These are phyloP conservation scores for Aspergillus diversus DNA, from an alignment of 495 filamentous ascomycete genomes.

Conservation along the genomic window DNA sequence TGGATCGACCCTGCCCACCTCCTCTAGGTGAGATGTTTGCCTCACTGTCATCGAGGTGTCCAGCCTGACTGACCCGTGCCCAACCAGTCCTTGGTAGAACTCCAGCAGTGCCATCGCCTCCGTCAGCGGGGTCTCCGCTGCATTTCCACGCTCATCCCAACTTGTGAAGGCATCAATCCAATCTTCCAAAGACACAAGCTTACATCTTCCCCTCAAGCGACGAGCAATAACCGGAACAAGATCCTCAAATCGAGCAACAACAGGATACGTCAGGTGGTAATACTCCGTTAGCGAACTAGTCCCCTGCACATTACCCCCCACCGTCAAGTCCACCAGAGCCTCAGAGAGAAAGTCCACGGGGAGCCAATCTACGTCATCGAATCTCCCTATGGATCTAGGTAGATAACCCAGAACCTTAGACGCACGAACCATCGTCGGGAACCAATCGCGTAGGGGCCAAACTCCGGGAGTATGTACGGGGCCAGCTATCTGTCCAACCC, in stretches of 20 bases:
- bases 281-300: not conserved
- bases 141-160: not conserved
- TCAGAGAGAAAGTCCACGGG: conserved; percentile 49
- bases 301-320: not conserved
- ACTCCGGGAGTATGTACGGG: conserved; percentile 39
- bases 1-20: conserved; percentile 38
- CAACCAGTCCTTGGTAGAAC: conserved; percentile 14
- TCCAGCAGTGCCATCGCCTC: conserved; percentile 4
- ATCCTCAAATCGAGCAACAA: not conserved
- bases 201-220: not conserved
- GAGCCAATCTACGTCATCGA: conserved; percentile 30
- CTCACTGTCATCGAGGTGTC: conserved; percentile 6
- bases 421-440: conserved; percentile 47
- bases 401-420: conserved; percentile 24
- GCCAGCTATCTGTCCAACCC: conserved; percentile 60
- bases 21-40: conserved; percentile 24
- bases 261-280: conserved; percentile 15
- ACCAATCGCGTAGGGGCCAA: conserved; percentile 61
- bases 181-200: conserved; percentile 5
- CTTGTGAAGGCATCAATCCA: conserved; percentile 9
- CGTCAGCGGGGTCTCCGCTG: not conserved
- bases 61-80: not conserved
- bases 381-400: conserved; percentile 2
- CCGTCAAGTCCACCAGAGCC: conserved; percentile 33
- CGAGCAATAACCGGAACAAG: not conserved